phyloP scores from a whole-genome alignment of 768 basidiomycete genomes.

The Mycena sanguinolenta region DNA sequence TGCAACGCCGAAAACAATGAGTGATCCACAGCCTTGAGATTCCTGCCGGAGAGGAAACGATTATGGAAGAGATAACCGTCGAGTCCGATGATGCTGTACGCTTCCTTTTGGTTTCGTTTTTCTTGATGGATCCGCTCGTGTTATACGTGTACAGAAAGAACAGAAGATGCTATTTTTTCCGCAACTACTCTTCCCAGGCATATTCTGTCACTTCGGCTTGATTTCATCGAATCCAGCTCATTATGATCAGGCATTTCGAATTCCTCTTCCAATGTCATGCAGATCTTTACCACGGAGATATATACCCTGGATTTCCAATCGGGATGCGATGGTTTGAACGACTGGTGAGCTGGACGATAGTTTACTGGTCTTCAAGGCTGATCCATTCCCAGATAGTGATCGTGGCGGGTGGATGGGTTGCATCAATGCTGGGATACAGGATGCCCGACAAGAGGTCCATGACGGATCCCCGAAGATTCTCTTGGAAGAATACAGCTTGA shows the following conservation, averaged over 20 bases:
- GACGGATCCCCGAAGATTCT: conserved; percentile 1
- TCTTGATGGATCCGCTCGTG: too few species aligned
- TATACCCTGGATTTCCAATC: conserved; percentile 9
- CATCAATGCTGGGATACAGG: neutral
- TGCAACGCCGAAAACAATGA: too few species aligned
- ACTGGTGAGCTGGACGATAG: neutral
- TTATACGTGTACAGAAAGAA: conserved; percentile 6
- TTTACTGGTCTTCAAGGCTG: too few species aligned
- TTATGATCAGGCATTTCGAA: neutral
- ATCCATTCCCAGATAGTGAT: conserved; percentile 2
- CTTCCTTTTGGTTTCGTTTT: neutral
- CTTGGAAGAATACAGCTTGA: conserved; percentile 2
- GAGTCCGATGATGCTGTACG: neutral
- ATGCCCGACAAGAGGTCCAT: conserved; percentile 10
- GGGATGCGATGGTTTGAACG: conserved; percentile 2
- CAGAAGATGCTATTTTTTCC: conserved; percentile 23
- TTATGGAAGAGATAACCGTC: conserved; percentile 3
- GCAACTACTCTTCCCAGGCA: conserved; percentile 5
- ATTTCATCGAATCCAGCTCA: neutral
- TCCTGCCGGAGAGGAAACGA: conserved; percentile 3
- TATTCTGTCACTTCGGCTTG: neutral
- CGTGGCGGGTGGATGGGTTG: conserved; percentile 9
- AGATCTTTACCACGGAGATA: conserved; percentile 21
- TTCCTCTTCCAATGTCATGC: too few species aligned
- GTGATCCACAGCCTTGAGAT: conserved; percentile 14